Evolutionary conservation across 441 rosid species (phyloP), one percentile per base, ranked within the genome.

Genomic region (Kokia cookei): DNA sequence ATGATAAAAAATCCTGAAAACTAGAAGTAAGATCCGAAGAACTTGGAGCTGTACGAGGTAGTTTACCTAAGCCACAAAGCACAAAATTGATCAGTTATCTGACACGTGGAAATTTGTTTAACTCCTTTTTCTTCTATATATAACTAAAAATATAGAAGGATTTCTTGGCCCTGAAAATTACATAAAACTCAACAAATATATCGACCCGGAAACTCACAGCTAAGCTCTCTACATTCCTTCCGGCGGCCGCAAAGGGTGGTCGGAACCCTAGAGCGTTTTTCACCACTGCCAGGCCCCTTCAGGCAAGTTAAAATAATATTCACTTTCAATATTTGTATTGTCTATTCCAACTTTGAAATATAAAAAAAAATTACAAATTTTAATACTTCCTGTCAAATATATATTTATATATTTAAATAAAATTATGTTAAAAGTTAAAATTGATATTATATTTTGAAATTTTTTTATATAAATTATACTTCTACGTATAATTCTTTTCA

Each of bases 261-360:
- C 32, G 79, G 72, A 77, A 42, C 35, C 67, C 7, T 13, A 69
- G 75, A 29, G 37, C 59, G 2, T 77, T 82, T 43, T 79, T 77
- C 73, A 72, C 77, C 26, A 79, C 81, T 5, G 51, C 72, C 2
- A 53, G 50, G 72, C 78, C 73, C n/a, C 67, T 76, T 27, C 74
- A 79, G 58, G 84, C 73, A 57, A 67, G 85, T 77, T 53, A 27
- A 27, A 27, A 27, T 27, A 27, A 27, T 3, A 2, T 27, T 27
- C 29, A 27, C 29, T 2, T 27, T 27, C 29, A 27, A 27, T 27
- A 27, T 27, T 27, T 27, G 3, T 27, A 27, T 27, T 27, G 29
- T 27, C 2, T 27, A 27, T 27, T 27, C 29, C 4, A 27, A 27
- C 29, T 27, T 3, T 27, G 29, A 27, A 27, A 27, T 27, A 27